These are phyloP conservation scores for Sclerotinia glacialis DNA, from an alignment of 2,329 filamentous ascomycete genomes.

Conservation along the genomic window DNA sequence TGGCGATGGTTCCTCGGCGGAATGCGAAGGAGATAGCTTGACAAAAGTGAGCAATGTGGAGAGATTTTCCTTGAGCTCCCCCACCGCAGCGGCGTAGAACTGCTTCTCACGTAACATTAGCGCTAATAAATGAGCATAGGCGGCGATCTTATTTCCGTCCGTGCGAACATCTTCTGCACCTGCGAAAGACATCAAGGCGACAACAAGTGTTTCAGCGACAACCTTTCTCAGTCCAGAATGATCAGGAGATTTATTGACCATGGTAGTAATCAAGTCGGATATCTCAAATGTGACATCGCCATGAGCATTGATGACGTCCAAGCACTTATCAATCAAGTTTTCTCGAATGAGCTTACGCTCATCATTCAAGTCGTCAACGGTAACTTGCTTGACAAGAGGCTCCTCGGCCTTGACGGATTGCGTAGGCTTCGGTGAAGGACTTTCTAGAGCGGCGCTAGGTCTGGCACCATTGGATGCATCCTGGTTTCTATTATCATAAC, in stretches of 20 bases:
- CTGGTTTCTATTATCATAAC: constrained; percentile 6
- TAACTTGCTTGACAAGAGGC: constrained; percentile 42
- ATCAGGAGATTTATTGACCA: constrained; percentile 60
- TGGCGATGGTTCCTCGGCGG: constrained; percentile 75
- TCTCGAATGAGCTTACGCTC: constrained; percentile 69
- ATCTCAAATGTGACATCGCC: constrained; percentile 88
- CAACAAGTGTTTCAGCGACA: constrained; percentile 77
- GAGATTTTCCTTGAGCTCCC: constrained; percentile 74
- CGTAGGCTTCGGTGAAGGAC: constrained; percentile 15
- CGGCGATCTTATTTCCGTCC: constrained; percentile 66
- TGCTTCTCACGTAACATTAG: constrained; percentile 77
- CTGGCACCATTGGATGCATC: not conserved
- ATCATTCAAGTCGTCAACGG: constrained; percentile 76
- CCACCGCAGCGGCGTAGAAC: constrained; percentile 76
- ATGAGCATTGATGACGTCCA: constrained; percentile 87
- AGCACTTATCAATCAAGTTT: constrained; percentile 80
- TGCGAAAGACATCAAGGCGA: constrained; percentile 72
- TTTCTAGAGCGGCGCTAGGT: constrained; percentile 15
- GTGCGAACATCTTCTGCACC: constrained; percentile 54
- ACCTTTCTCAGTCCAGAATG: constrained; percentile 60
- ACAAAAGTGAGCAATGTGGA: constrained; percentile 75
- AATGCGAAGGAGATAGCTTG: constrained; percentile 62
- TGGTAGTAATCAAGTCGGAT: constrained; percentile 77
- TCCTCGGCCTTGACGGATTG: constrained; percentile 21
- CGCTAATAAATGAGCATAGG: constrained; percentile 88